Evolutionary conservation across 768 basidiomycete genomes (phyloP).

Genomic region (Butyriboletus loyo): DNA sequence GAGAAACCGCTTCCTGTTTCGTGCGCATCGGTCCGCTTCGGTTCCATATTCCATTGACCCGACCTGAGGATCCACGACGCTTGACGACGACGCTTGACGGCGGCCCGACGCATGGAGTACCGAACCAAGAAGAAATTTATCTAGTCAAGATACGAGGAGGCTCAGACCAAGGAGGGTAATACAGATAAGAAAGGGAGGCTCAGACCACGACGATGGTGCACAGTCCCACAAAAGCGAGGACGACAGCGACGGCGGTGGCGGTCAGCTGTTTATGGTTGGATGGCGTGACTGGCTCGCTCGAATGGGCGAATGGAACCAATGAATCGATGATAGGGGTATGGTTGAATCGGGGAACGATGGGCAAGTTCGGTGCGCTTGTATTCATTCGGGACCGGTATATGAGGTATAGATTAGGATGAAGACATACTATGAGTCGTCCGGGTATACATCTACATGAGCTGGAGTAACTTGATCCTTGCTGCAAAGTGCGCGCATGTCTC

Average conservation of each 20-base stretch:
- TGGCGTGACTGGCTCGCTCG: background rate
- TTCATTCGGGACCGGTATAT: background rate
- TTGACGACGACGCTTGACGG: conserved; percentile 23
- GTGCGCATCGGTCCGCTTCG: conserved; percentile 8
- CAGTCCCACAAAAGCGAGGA: background rate
- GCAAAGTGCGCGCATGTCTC: background rate
- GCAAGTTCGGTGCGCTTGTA: background rate
- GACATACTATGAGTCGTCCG: conserved; percentile 5
- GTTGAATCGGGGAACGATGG: background rate
- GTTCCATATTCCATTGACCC: conserved; percentile 18
- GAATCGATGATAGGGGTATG: conserved; percentile 15
- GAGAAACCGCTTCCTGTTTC: conserved; percentile 10
- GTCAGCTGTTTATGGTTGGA: background rate
- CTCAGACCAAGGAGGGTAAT: background rate
- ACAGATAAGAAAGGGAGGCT: background rate
- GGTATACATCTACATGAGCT: background rate
- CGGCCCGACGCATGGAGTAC: conserved; percentile 12
- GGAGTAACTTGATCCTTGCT: background rate
- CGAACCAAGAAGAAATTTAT: conserved; percentile 14
- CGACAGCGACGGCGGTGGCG: background rate
- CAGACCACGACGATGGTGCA: conserved; percentile 12
- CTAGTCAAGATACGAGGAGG: background rate
- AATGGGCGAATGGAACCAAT: background rate
- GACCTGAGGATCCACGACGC: conserved; percentile 24
- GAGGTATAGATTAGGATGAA: background rate